A percentile compares a stretch with the other conserved stretches of the same genome.
These are phyloP conservation scores for Rickenella mellea DNA, from an alignment of 768 basidiomycete genomes.

Conservation along the genomic window DNA sequence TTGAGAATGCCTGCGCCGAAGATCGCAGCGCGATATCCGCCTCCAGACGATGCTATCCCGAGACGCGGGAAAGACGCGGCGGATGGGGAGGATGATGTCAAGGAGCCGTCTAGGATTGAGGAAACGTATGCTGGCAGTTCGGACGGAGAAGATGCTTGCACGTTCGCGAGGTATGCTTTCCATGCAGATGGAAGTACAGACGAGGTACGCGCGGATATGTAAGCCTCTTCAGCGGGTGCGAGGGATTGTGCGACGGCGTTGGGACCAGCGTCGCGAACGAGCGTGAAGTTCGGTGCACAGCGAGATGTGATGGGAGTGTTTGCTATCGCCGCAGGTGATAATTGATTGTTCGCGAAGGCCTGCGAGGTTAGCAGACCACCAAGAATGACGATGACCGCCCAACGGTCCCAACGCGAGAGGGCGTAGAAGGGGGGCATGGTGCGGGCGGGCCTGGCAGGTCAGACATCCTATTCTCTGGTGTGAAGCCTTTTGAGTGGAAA, in stretches of 20 bases:
- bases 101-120: background rate
- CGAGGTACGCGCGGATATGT: conserved; percentile 23
- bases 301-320: background rate
- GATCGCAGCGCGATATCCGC: conserved; percentile 46
- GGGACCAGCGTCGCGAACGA: conserved; percentile 5
- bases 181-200: conserved; percentile 30
- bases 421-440: too few species aligned
- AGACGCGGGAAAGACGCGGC: conserved; percentile 21
- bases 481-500: too few species aligned
- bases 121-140: conserved; percentile 15
- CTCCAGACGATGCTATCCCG: conserved; percentile 46
- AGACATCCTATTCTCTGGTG: too few species aligned
- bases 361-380: too few species aligned
- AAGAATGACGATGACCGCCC: too few species aligned
- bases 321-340: too few species aligned
- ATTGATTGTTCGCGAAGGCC: too few species aligned
- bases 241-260: too few species aligned
- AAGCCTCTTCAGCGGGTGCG: conserved; percentile 23
- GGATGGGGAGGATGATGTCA: too few species aligned
- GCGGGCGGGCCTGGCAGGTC: too few species aligned
- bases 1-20: conserved; percentile 42
- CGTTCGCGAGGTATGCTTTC: conserved; percentile 28
- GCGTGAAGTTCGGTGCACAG: background rate
- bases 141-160: conserved; percentile 17
- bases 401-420: too few species aligned